Conservation (phyloP, 2,329 filamentous ascomycete genomes). For the Coleophoma crateriformis region DNA sequence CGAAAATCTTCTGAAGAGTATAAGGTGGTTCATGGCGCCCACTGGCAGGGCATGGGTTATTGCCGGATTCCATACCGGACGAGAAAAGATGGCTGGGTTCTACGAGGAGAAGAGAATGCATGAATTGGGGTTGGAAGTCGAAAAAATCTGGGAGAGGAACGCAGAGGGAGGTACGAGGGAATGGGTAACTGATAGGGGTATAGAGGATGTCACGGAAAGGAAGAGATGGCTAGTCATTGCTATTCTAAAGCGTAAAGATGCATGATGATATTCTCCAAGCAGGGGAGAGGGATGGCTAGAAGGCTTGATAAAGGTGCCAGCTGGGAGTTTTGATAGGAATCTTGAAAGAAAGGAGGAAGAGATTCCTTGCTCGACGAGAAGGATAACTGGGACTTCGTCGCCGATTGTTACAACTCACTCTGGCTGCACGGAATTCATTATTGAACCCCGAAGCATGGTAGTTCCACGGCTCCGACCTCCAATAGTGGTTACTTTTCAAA, state of each 20-base stretch:
- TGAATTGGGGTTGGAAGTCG: conserved; percentile 49
- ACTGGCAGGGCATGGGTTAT: conserved; percentile 54
- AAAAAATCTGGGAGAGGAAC: conserved; percentile 64
- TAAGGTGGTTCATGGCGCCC: conserved; percentile 53
- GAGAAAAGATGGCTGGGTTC: conserved; percentile 60
- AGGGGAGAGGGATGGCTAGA: too few relatives aligned
- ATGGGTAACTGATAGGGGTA: conserved; percentile 55
- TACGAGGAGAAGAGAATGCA: conserved; percentile 45
- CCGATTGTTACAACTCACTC: too few relatives aligned
- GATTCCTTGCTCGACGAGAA: too few relatives aligned
- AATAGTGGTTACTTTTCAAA: too few relatives aligned
- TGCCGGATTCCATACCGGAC: conserved; percentile 67
- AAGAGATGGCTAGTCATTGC: conserved; percentile 69
- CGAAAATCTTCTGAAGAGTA: conserved; percentile 55
- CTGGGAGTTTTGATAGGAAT: too few relatives aligned
- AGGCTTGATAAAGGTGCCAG: too few relatives aligned
- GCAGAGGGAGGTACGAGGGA: conserved; percentile 55
- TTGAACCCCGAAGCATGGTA: too few relatives aligned
- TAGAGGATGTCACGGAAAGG: conserved; percentile 54
- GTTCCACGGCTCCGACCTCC: too few relatives aligned
- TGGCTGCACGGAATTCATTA: too few relatives aligned
- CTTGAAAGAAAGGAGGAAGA: too few relatives aligned
- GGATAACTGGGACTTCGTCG: too few relatives aligned
- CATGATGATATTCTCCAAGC: too few relatives aligned
- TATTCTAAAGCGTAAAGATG: conserved; percentile 32